These are phyloP conservation scores for Hygrophorus russula DNA, from an alignment of 768 basidiomycete species.

Conservation along the genomic window DNA sequence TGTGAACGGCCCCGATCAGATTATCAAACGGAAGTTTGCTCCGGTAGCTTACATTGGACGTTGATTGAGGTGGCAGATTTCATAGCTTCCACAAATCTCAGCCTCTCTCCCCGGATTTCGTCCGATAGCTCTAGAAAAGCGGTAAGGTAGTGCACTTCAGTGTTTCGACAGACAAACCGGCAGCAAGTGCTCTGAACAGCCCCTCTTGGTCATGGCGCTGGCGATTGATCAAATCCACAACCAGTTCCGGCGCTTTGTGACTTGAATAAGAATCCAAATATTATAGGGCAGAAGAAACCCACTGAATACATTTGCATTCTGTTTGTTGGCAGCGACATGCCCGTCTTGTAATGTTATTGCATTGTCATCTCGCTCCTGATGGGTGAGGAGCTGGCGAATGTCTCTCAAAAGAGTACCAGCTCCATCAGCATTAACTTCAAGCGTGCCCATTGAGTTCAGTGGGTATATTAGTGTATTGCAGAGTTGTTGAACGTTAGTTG, in stretches of 20 bases:
- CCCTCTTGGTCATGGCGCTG: slow-evolving; percentile 67
- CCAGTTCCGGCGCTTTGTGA: slow-evolving; percentile 38
- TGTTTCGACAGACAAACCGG: slow-evolving; percentile 27
- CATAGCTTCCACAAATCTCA: slow-evolving; percentile 92
- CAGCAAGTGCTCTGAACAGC: slow-evolving; percentile 53
- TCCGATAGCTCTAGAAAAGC: slow-evolving; percentile 51
- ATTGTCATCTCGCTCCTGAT: slow-evolving; percentile 24
- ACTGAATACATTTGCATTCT: slow-evolving; percentile 12
- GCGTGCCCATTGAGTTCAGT: neutral
- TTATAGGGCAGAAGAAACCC: slow-evolving; percentile 6
- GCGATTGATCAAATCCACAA: slow-evolving; percentile 51
- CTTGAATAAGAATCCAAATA: slow-evolving; percentile 1
- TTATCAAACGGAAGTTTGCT: neutral
- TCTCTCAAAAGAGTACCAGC: slow-evolving; percentile 21
- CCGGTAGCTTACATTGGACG: slow-evolving; percentile 46
- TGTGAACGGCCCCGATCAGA: slow-evolving; percentile 17
- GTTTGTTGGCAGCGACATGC: slow-evolving; percentile 20
- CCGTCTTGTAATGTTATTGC: slow-evolving; percentile 27
- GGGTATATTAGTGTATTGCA: slow-evolving; percentile 38
- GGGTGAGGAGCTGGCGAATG: slow-evolving; percentile 24
- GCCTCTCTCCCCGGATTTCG: slow-evolving; percentile 77
- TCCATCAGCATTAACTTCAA: slow-evolving; percentile 3
- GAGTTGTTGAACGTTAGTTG: slow-evolving; percentile 48
- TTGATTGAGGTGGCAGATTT: slow-evolving; percentile 86
- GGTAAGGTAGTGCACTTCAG: neutral